Evolutionary conservation across 306 rosid genomes (phyloP).

Genomic region (Prunus mongolica): DNA sequence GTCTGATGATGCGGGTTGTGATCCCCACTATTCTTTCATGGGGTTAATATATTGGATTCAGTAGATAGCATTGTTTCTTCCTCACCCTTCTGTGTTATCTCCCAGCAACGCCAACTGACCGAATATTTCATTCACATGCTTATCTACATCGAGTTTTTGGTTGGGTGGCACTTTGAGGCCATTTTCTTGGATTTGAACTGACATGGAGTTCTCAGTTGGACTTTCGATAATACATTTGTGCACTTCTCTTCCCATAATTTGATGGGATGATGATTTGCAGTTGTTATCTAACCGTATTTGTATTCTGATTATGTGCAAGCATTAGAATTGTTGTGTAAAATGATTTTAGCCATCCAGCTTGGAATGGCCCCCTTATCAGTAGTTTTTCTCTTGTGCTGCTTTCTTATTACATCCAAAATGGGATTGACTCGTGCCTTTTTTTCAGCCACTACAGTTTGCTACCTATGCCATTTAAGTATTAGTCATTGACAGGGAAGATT

Average conservation of each 20-base stretch:
- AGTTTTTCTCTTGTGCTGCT: not conserved
- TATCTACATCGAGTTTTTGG: not conserved
- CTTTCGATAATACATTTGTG: not conserved
- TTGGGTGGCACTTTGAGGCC: conserved; percentile 2
- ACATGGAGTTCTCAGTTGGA: not conserved
- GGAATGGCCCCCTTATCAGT: not conserved
- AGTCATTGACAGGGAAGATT: not conserved
- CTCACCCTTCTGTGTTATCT: not conserved
- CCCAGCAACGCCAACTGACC: not conserved
- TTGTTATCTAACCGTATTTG: not conserved
- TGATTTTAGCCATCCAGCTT: not conserved
- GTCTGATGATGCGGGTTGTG: not conserved
- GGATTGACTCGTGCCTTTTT: not conserved
- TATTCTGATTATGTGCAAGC: not conserved
- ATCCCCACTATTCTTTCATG: not conserved
- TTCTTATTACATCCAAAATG: not conserved
- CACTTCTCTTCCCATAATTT: not conserved
- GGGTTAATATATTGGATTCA: not conserved
- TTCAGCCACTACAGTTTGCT: not conserved
- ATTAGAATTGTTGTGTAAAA: not conserved
- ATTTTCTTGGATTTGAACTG: not conserved
- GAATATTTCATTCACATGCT: not conserved
- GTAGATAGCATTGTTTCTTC: not conserved
- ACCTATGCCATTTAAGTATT: not conserved
- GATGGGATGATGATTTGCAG: not conserved